A percentile compares a stretch with the other conserved stretches of the same genome.
Evolutionary conservation across 2,329 filamentous ascomycete genomes (phyloP).

Genomic region (Exophiala aquamarina): DNA sequence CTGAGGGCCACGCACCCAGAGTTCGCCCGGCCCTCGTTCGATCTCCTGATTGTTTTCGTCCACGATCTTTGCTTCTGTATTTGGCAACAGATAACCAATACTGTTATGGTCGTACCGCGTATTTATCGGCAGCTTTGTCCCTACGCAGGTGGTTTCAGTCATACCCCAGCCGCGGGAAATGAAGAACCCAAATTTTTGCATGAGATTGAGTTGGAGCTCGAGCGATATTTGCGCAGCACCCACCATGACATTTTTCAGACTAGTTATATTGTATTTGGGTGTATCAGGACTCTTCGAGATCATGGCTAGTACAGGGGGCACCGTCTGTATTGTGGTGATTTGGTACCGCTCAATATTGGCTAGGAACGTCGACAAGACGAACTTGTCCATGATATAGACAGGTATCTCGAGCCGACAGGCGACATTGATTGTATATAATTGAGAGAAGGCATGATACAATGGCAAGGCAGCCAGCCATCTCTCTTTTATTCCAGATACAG

Average conservation of each 20-base stretch:
- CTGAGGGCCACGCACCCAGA: conserved; percentile 54
- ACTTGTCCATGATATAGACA: conserved; percentile 63
- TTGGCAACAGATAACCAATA: conserved; percentile 46
- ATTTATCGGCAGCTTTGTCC: conserved; percentile 33
- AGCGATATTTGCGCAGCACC: conserved; percentile 59
- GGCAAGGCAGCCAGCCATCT: conserved; percentile 48
- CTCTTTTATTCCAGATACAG: conserved; percentile 21
- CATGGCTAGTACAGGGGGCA: conserved; percentile 60
- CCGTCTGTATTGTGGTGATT: conserved; percentile 57
- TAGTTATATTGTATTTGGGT: conserved; percentile 56
- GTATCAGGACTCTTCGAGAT: conserved; percentile 58
- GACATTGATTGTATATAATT: conserved; percentile 52
- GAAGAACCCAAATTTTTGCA: conserved; percentile 49
- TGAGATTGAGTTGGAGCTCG: conserved; percentile 54
- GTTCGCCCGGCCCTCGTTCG: conserved; percentile 64
- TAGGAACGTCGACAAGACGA: conserved; percentile 58
- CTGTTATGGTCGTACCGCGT: conserved; percentile 48
- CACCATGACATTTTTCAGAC: conserved; percentile 49
- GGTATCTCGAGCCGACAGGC: conserved; percentile 61
- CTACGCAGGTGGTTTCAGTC: conserved; percentile 52
- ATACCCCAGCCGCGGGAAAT: conserved; percentile 55
- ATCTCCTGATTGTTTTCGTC: conserved; percentile 68
- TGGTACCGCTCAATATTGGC: conserved; percentile 49
- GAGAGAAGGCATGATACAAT: conserved; percentile 47
- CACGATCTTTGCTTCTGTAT: conserved; percentile 56